Conservation (phyloP, 169 alveolate species). For the Cyclospora cayetanensis region DNA sequence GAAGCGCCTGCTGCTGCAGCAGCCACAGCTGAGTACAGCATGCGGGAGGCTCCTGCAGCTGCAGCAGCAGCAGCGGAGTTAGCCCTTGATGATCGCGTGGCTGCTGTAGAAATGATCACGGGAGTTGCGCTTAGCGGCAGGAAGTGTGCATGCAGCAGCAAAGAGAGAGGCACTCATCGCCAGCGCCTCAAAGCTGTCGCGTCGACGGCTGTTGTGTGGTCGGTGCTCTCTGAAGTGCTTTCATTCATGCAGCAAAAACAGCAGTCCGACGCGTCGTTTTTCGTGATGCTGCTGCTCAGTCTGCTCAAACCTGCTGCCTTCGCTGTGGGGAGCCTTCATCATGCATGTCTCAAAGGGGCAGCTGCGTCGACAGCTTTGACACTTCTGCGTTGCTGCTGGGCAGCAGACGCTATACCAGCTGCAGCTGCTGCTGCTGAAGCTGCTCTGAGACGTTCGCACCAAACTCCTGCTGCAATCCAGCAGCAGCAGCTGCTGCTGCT, state of each 20-base stretch:
- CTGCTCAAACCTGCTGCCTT: neutral
- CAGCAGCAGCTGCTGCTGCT: slow-evolving; percentile 41
- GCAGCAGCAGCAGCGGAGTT: neutral
- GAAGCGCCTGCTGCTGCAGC: neutral
- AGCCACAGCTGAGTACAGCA: neutral
- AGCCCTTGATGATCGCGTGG: neutral
- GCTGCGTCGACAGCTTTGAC: neutral
- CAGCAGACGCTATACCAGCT: neutral
- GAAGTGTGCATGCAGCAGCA: neutral
- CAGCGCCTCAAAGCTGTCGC: neutral
- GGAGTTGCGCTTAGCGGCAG: no score
- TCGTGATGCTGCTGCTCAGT: neutral
- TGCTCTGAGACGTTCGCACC: neutral
- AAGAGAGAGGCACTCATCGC: no score
- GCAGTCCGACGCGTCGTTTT: neutral
- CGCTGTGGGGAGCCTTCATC: neutral
- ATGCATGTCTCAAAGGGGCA: neutral
- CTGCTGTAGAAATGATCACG: slow-evolving; percentile 7
- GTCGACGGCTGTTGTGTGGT: neutral
- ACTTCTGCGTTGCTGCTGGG: neutral
- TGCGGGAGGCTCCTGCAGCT: neutral
- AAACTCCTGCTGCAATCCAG: neutral
- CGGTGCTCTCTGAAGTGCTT: neutral
- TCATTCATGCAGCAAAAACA: neutral
- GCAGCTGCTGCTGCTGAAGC: neutral